Evolutionary conservation across 2,329 filamentous ascomycete species (phyloP).

Genomic region (Botryosphaeria dothidea): DNA sequence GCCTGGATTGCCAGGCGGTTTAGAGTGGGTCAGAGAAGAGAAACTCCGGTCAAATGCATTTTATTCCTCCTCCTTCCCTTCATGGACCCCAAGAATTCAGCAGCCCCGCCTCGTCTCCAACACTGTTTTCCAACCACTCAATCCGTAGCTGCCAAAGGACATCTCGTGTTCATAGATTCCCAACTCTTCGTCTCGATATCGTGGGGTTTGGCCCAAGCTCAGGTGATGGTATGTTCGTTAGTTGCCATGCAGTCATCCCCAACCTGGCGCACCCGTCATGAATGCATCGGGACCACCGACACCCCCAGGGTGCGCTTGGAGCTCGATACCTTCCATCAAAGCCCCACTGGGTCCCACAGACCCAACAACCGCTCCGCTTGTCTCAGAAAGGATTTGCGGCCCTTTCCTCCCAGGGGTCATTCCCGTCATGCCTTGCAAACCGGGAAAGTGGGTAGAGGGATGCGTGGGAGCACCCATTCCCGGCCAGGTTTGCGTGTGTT

Average conservation of each 20-base stretch:
- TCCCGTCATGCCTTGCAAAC: conserved; percentile 9
- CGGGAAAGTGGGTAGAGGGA: conserved; percentile 1
- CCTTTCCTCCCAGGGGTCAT: conserved; percentile 1
- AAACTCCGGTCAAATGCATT: not conserved
- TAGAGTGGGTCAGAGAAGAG: not conserved
- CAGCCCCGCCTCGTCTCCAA: too few relatives aligned
- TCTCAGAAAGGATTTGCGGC: conserved; percentile 10
- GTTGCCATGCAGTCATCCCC: conserved; percentile 16
- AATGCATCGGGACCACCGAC: conserved; percentile 2
- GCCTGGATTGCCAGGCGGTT: not conserved
- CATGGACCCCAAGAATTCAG: not conserved
- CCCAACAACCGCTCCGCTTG: not conserved
- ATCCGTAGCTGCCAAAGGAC: not conserved
- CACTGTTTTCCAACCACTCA: not conserved
- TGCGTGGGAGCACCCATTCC: conserved; percentile 11
- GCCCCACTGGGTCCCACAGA: not conserved
- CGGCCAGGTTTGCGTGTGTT: conserved; percentile 7
- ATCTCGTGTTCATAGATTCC: not conserved
- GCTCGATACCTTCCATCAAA: conserved; percentile 17
- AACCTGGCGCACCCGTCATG: conserved; percentile 3
- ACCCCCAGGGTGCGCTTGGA: conserved; percentile 3
- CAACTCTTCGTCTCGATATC: not conserved
- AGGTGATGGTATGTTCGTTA: not conserved
- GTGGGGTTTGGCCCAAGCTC: not conserved
- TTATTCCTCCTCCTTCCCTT: not conserved